Evolutionary conservation across 805 yeast species (phyloP).

Genomic region (Cyberlindnera lachancei): DNA sequence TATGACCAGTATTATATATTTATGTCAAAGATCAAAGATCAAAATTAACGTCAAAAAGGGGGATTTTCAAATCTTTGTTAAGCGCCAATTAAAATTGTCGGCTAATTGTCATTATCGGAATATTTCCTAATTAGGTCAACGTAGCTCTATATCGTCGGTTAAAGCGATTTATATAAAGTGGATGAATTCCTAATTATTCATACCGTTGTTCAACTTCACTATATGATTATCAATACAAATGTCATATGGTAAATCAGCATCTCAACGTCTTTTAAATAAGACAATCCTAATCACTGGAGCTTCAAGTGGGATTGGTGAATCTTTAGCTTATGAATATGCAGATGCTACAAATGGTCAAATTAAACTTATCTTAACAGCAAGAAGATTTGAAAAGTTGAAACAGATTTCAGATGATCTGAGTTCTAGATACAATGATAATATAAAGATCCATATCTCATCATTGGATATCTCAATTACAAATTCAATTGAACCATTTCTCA

Average conservation of each 20-base stretch:
- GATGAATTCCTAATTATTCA: too few species aligned
- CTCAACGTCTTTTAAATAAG: conserved; percentile 74
- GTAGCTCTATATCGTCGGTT: too few species aligned
- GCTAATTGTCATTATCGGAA: too few species aligned
- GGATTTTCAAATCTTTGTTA: too few species aligned
- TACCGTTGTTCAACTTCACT: too few species aligned
- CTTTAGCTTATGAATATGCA: conserved; percentile 85
- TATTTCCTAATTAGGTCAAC: too few species aligned
- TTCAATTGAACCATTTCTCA: conserved; percentile 44
- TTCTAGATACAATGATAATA: conserved; percentile 37
- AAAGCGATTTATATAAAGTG: too few species aligned
- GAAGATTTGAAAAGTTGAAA: conserved; percentile 58
- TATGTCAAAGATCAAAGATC: too few species aligned
- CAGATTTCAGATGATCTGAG: conserved; percentile 40
- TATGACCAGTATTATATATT: too few species aligned
- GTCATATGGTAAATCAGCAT: conserved; percentile 70
- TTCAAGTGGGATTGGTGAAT: conserved; percentile 90
- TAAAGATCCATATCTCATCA: conserved; percentile 36
- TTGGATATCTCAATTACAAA: conserved; percentile 54
- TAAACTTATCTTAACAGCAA: conserved; percentile 68
- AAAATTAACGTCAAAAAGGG: too few species aligned
- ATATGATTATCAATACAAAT: conserved; percentile 25
- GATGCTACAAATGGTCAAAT: conserved; percentile 63
- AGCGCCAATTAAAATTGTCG: too few species aligned
- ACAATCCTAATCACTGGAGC: conserved; percentile 91